phyloP scores from a whole-genome alignment of 345 rosid genomes.

The Euphorbia tirucalli region DNA sequence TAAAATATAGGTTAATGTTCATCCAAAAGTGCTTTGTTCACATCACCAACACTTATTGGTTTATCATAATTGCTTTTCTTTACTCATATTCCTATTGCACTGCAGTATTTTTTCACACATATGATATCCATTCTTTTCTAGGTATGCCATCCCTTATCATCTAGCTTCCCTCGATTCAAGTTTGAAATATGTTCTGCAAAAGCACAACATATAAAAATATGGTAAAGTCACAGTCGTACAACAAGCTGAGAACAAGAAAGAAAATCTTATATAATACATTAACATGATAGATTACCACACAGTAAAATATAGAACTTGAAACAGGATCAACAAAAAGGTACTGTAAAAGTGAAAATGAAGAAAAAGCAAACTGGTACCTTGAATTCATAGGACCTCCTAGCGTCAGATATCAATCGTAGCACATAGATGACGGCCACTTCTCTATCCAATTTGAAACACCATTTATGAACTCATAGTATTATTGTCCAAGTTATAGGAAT shows the following conservation, averaged over 20 bases:
- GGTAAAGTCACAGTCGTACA: not conserved
- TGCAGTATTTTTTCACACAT: not conserved
- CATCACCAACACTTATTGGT: not conserved
- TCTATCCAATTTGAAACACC: slow-evolving; percentile 19
- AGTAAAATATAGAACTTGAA: not conserved
- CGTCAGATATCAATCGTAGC: not conserved
- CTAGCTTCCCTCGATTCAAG: slow-evolving; percentile 8
- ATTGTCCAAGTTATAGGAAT: not conserved
- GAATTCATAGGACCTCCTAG: not conserved
- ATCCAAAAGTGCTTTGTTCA: not conserved
- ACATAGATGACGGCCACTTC: slow-evolving; percentile 8
- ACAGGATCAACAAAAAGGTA: slow-evolving; percentile 1
- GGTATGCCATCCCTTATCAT: slow-evolving; percentile 10
- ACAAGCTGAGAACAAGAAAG: not conserved
- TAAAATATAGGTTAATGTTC: not conserved
- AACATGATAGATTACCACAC: not conserved
- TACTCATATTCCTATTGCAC: too few species aligned
- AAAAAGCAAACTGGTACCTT: slow-evolving; percentile 16
- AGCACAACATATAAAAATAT: not conserved
- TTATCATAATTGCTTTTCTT: too few species aligned
- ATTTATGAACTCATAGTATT: slow-evolving; percentile 7
- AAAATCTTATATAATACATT: not conserved
- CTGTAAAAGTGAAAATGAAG: not conserved
- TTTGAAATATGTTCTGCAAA: slow-evolving; percentile 18
- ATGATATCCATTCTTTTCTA: not conserved